Evolutionary conservation across 2,329 filamentous ascomycete species (phyloP).

Genomic region (Sporothrix globosa): DNA sequence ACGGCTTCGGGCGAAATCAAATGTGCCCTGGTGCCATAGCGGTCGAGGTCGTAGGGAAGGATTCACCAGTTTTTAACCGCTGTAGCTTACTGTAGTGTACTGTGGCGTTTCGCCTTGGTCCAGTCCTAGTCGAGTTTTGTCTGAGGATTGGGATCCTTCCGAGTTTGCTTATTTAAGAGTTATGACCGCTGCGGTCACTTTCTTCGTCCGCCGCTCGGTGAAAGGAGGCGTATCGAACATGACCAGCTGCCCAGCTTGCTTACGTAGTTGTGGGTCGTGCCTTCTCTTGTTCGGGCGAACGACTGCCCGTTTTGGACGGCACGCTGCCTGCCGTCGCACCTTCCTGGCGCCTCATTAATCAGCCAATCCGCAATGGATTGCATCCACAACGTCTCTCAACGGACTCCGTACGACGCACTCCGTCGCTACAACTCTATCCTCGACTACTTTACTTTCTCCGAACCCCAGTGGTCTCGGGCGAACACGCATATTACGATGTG

Average conservation of each 20-base stretch:
- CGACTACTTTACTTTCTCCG: not conserved
- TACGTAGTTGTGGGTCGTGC: not conserved
- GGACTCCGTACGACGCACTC: no score
- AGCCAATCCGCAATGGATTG: not conserved
- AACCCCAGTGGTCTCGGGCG: constrained; percentile 14
- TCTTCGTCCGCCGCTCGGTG: constrained; percentile 11
- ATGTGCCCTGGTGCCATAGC: no score
- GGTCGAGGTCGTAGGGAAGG: no score
- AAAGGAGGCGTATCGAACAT: not conserved
- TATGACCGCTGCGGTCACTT: no score
- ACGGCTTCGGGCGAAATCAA: no score
- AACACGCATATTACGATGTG: not conserved
- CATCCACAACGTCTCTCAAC: not conserved
- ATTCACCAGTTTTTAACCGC: no score
- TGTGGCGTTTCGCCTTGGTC: not conserved
- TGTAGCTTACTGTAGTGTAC: no score
- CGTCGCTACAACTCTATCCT: not conserved
- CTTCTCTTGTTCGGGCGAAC: constrained; percentile 12
- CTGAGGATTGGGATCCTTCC: no score
- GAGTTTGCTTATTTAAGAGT: no score
- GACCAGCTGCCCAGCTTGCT: no score
- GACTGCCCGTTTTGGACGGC: constrained; percentile 17
- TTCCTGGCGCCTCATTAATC: constrained; percentile 5
- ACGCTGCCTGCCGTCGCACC: not conserved
- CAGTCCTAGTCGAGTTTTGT: no score